Conservation (phyloP, 768 basidiomycete species). For the Zangia roseola region DNA sequence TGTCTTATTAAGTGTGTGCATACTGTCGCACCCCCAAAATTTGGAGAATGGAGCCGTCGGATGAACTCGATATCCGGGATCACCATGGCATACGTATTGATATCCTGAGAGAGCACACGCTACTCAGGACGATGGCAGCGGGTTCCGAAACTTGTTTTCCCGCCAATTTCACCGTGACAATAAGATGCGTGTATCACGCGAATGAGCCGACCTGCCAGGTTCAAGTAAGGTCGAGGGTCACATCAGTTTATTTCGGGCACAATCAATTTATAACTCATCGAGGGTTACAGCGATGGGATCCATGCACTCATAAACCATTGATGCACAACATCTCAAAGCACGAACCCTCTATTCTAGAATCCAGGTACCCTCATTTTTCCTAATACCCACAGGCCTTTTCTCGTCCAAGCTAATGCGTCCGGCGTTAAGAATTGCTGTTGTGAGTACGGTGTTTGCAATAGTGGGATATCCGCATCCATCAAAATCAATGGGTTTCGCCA, state of each 20-base stretch:
- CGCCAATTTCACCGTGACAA: no score
- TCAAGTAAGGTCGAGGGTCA: neutral
- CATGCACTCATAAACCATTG: slow-evolving; percentile 11
- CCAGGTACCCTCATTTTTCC: slow-evolving; percentile 64
- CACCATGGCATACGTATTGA: neutral
- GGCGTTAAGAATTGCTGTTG: slow-evolving; percentile 86
- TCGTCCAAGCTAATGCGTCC: slow-evolving; percentile 90
- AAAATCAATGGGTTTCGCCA: slow-evolving; percentile 65
- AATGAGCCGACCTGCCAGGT: neutral
- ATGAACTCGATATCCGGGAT: neutral
- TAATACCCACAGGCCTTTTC: slow-evolving; percentile 79
- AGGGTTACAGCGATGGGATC: no score
- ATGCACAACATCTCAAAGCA: slow-evolving; percentile 6
- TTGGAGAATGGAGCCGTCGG: neutral
- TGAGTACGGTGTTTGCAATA: slow-evolving; percentile 83
- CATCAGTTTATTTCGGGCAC: neutral
- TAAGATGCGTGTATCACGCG: neutral
- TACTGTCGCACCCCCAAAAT: neutral
- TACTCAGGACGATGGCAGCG: neutral
- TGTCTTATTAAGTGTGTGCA: neutral
- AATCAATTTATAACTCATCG: neutral
- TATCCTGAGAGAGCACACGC: neutral
- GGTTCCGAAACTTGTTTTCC: neutral
- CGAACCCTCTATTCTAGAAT: slow-evolving; percentile 53
- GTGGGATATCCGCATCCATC: slow-evolving; percentile 83